These are phyloP conservation scores for Trichosporon sp. DNA, from an alignment of 1,284 basidiomycete species.

Conservation along the genomic window DNA sequence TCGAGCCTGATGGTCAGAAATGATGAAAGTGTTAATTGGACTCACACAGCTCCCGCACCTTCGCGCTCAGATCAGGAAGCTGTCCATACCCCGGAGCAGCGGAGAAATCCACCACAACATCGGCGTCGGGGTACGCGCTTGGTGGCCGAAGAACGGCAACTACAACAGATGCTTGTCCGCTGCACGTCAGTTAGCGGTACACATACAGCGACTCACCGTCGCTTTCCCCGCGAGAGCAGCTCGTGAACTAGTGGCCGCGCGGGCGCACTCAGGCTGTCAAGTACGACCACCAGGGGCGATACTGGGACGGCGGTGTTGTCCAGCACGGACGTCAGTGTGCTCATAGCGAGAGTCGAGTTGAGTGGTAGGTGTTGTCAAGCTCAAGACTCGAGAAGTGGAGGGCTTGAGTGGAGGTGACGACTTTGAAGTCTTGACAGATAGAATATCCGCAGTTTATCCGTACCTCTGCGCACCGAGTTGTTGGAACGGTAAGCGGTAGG, in stretches of 20 bases:
- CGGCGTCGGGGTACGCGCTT: conserved; percentile 1
- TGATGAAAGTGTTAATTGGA: neutral
- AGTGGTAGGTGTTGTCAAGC: neutral
- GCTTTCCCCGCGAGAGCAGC: conserved; percentile 2
- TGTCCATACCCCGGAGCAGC: conserved; percentile 9
- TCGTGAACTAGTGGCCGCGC: conserved; percentile 8
- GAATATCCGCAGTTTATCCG: neutral
- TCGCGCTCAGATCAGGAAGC: conserved; percentile 6
- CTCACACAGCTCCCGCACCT: conserved; percentile 25
- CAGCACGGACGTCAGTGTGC: conserved; percentile 28
- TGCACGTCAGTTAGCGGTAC: conserved; percentile 1
- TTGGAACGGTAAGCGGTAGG: too few relatives aligned
- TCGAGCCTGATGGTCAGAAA: conserved; percentile 16
- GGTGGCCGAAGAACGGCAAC: conserved; percentile 23
- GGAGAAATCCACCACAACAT: neutral
- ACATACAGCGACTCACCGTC: neutral
- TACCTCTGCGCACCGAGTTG: too few relatives aligned
- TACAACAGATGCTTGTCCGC: conserved; percentile 13
- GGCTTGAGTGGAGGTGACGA: neutral
- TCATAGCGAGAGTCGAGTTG: neutral
- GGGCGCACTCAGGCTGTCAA: conserved; percentile 6
- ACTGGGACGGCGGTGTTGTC: conserved; percentile 32
- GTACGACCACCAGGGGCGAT: conserved; percentile 26
- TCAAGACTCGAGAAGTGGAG: neutral
- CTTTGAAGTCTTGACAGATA: neutral